Conservation (phyloP, 345 rosid species). For the Alliaria petiolata region DNA sequence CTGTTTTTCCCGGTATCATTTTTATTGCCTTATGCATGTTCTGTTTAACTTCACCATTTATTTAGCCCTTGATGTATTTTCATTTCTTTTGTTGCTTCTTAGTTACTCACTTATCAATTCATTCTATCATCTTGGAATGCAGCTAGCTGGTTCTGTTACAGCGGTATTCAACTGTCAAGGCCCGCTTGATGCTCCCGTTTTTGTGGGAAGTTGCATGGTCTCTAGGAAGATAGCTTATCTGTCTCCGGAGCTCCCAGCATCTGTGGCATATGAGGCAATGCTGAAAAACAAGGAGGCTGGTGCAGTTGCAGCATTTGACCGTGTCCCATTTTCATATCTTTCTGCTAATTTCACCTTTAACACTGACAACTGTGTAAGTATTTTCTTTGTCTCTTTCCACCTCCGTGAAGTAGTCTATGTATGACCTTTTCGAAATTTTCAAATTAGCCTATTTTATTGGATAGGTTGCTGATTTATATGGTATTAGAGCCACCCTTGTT, state of each 20-base stretch:
- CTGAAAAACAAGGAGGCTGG: conserved; percentile 92
- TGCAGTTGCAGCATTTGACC: conserved; percentile 98
- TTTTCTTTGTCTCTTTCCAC: conserved; percentile 8
- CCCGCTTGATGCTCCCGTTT: conserved; percentile 88
- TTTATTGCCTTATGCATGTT: conserved; percentile 9
- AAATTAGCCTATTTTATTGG: conserved; percentile 18
- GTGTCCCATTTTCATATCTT: conserved; percentile 91
- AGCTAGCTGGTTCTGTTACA: conserved; percentile 97
- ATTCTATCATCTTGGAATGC: conserved; percentile 37
- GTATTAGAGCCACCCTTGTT: conserved; percentile 96
- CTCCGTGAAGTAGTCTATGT: background rate
- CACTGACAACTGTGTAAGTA: conserved; percentile 88
- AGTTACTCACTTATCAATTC: background rate
- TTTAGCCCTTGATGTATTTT: background rate
- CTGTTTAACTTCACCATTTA: background rate
- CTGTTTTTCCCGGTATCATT: conserved; percentile 72
- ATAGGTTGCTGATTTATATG: conserved; percentile 94
- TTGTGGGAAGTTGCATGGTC: conserved; percentile 97
- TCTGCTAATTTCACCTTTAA: conserved; percentile 96
- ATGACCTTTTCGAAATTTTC: background rate
- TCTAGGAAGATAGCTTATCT: conserved; percentile 78
- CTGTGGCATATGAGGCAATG: conserved; percentile 83
- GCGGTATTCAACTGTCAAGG: conserved; percentile 99
- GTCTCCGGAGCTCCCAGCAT: conserved; percentile 56
- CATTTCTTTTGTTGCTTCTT: background rate